phyloP scores from a whole-genome alignment of 2,329 filamentous ascomycete species.

The Aphanoascus verrucosus region DNA sequence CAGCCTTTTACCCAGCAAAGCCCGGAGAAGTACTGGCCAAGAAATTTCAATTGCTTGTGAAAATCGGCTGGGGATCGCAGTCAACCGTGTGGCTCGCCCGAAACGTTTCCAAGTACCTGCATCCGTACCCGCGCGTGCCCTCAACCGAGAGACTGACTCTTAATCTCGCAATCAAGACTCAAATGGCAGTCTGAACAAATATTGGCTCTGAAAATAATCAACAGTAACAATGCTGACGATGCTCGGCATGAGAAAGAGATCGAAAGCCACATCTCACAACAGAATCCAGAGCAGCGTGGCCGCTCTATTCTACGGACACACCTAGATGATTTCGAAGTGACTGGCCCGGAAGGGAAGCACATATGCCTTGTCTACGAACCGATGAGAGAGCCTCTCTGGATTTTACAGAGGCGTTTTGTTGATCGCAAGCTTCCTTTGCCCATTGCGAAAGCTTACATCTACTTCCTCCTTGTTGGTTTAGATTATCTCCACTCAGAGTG shows the following conservation, averaged over 20 bases:
- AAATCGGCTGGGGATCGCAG: slow-evolving; percentile 29
- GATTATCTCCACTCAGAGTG: slow-evolving; percentile 34
- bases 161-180: too few species aligned
- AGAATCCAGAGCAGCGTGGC: slow-evolving; percentile 21
- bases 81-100: slow-evolving; percentile 35
- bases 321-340: slow-evolving; percentile 21
- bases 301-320: slow-evolving; percentile 20
- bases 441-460: slow-evolving; percentile 23
- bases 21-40: slow-evolving; percentile 13
- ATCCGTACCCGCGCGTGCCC: neutral
- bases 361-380: slow-evolving; percentile 27
- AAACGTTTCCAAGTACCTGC: slow-evolving; percentile 20
- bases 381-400: slow-evolving; percentile 26
- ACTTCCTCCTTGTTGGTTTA: slow-evolving; percentile 27
- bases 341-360: slow-evolving; percentile 20
- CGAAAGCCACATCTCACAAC: slow-evolving; percentile 18
- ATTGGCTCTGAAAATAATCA: slow-evolving; percentile 16
- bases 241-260: slow-evolving; percentile 20
- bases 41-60: slow-evolving; percentile 11
- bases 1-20: slow-evolving; percentile 12
- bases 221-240: neutral
- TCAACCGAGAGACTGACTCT: neutral
- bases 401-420: slow-evolving; percentile 20
- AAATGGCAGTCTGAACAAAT: slow-evolving; percentile 4
- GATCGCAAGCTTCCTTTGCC: slow-evolving; percentile 18